These are phyloP conservation scores for Phaeodactylum tricornutum DNA, from an alignment of 108 stramenopile genomes.

Conservation along the genomic window DNA sequence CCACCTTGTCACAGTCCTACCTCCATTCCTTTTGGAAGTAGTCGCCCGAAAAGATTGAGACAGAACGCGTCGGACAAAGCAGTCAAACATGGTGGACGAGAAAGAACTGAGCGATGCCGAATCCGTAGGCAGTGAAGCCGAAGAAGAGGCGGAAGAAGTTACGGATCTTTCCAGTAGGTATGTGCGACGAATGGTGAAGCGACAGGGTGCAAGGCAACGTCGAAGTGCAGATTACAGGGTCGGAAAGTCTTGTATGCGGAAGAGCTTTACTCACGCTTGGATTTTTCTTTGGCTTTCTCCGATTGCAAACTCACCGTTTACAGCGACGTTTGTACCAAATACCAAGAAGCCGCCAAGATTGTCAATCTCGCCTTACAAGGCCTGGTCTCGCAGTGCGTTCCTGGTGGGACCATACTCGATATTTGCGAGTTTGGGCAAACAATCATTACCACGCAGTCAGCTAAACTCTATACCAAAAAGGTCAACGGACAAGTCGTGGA, in stretches of 20 bases:
- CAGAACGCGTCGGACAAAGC: no score
- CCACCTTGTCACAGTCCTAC: no score
- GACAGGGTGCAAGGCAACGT: not conserved
- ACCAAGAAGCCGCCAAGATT: slow-evolving; percentile 98
- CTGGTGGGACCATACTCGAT: slow-evolving; percentile 88
- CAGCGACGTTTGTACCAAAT: slow-evolving; percentile 96
- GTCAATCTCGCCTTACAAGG: slow-evolving; percentile 88
- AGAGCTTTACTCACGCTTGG: not conserved
- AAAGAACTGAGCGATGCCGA: slow-evolving; percentile 26
- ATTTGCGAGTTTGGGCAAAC: slow-evolving; percentile 83
- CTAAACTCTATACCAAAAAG: slow-evolving; percentile 79
- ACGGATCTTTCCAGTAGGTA: slow-evolving; percentile 78
- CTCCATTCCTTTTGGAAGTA: no score
- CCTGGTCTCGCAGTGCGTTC: slow-evolving; percentile 74
- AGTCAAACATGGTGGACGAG: slow-evolving; percentile 22
- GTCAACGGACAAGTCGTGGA: slow-evolving; percentile 78
- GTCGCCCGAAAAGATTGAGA: no score
- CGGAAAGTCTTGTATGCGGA: not conserved
- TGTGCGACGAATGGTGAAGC: slow-evolving; percentile 5
- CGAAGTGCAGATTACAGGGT: not conserved
- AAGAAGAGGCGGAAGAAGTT: slow-evolving; percentile 49
- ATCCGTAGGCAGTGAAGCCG: slow-evolving; percentile 11
- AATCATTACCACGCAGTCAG: slow-evolving; percentile 51
- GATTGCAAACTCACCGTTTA: not conserved
- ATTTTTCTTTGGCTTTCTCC: not conserved